Evolutionary conservation across 148 eudicot genomes (phyloP), one percentile per base, ranked within the genome.

Genomic region (Mesembryanthemum crystallinum): DNA sequence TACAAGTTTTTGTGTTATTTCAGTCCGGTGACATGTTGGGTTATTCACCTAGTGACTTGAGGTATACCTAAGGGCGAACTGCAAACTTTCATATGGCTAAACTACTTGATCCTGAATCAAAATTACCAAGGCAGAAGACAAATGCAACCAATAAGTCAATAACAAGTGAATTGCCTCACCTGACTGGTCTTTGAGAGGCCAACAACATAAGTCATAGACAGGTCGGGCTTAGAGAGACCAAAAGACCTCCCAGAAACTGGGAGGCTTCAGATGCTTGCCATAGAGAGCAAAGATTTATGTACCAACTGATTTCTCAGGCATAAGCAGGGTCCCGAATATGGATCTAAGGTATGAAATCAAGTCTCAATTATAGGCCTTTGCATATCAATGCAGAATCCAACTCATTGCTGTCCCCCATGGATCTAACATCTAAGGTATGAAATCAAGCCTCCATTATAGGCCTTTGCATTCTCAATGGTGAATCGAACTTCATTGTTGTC

Each of bases 211-310:
- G 86, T 75, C 87, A 81, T 68, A 4, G 93, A 81, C 43, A 89
- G 86, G 68, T 90, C 96, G 2, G 96, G 85, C 75, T 83, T 88
- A 66, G 73, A 92, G 12, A 94, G 87, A 43, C 98, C 98, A 24
- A 92, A 94, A 3, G 83, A 79, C 68, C 89, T 82, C 76, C 92
- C 98, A 0, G 96, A 90, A 17, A 71, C 57, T 0, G 96, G 84
- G 0, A 2, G 94, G 96, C 73, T 94, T 94, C 82, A 89, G 85
- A 71, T 94, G 84, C 82, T 94, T 97, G 20, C 92, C 92, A 81
- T 87, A 94, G 30, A 94, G 89, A 10, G 98, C 98, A 87, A 94
- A 94, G 20, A 94, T 51, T 68, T 92, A 94, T 0, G 94, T 92
- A 78, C 90, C 97, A 28, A 94, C 82, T 0, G 94, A 89, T 74